These are phyloP conservation scores for Leishmania guyanensis DNA, from an alignment of 208 protist species.

Conservation along the genomic window DNA sequence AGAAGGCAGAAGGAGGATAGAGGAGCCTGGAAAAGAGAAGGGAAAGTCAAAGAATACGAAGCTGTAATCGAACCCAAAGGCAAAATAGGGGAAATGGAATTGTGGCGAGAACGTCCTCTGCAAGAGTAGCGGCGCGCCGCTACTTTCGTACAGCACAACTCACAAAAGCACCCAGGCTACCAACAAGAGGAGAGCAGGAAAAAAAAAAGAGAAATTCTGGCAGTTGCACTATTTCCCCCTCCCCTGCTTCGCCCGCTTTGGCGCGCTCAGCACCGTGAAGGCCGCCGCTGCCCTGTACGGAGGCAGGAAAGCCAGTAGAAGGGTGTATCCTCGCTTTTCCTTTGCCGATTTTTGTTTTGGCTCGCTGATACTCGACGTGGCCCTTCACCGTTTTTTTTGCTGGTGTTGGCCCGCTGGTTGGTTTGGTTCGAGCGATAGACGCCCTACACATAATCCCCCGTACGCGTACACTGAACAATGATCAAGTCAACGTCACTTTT, in stretches of 20 bases:
- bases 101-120: not conserved
- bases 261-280: not conserved
- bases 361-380: not conserved
- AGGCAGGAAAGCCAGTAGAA: not conserved
- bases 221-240: not conserved
- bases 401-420: not conserved
- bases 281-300: not conserved
- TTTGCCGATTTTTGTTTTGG: not conserved
- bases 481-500: not conserved
- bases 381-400: not conserved
- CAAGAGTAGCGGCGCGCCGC: not conserved
- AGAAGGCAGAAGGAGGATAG: not conserved
- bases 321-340: not conserved
- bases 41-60: slow-evolving; percentile 6
- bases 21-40: not conserved
- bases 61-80: not conserved
- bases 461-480: not conserved
- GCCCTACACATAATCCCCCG: not conserved
- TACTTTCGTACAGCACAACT: not conserved
- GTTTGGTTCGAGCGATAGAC: not conserved
- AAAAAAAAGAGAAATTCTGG: not conserved
- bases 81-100: not conserved
- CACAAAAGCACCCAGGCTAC: not conserved
- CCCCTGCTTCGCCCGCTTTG: not conserved
- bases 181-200: not conserved